Evolutionary conservation across 2,329 filamentous ascomycete genomes (phyloP), one percentile per base, ranked within the genome.

Genomic region (Pseudogymnoascus destructans): DNA sequence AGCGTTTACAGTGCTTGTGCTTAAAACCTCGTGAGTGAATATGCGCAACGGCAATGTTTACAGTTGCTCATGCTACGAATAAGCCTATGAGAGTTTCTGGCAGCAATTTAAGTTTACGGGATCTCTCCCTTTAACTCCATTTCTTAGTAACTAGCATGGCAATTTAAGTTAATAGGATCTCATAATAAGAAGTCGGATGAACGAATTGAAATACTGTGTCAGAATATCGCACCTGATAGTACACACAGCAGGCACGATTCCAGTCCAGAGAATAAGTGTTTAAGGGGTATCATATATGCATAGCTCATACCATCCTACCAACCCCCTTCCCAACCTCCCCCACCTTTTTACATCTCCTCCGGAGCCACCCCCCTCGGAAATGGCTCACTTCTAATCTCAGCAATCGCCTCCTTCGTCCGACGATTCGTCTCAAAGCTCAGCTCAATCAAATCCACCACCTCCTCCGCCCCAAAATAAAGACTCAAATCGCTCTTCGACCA

Each of bases 401-500:
- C 73, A 46, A 84, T 75, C 13, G 80, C 76, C 63, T 81, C 78
- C 65, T 77, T 77, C 19, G 80, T 80, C 61, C 79, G 72, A 7
- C 74, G 67, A 67, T 84, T 85, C 64, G 80, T 78, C 69, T 83
- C 82, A 64, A 86, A 86, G 67, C 81, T 85, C 17, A 81, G 73
- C 56, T 77, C 73, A 49, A 85, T 79, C 64, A 86, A 67, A 61
- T 86, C 81, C 32, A 84, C 70, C 11, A 85, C 79, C 70, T 85
- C 82, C 3, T 77, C 76, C 6, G 73, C 75, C 0, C 77, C 74
- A 64, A 85, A 85, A 67, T 84, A 82, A 35, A 84, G 67, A 62
- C 81, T 83, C 40, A 86, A 71, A 67, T 85, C 81, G 68, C 81
- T 82, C 62, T 86, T 81, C 64, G 79, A 75, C 82, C 82, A 86